phyloP scores from a whole-genome alignment of 306 rosid species.

The Pterocarpus santalinus region DNA sequence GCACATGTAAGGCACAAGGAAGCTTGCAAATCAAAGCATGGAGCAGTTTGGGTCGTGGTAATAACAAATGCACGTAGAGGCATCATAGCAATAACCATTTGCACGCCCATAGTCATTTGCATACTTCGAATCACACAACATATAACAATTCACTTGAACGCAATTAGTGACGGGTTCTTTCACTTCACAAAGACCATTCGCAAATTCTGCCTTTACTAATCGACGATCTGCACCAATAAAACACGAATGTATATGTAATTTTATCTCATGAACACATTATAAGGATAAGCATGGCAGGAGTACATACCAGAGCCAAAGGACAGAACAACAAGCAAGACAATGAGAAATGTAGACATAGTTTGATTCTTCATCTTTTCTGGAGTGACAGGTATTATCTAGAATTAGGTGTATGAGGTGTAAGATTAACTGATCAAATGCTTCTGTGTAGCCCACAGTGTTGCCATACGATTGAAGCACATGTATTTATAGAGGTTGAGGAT shows the following conservation, averaged over 20 bases:
- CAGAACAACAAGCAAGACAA: background rate
- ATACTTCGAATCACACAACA: background rate
- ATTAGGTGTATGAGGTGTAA: background rate
- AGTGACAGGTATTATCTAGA: too few species aligned
- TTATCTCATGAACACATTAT: too few species aligned
- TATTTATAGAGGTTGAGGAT: background rate
- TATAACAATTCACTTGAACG: background rate
- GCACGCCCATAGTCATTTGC: background rate
- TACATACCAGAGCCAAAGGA: background rate
- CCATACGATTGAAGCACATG: background rate
- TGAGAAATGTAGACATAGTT: background rate
- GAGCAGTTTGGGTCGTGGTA: background rate
- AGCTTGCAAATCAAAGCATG: background rate
- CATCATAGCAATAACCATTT: background rate
- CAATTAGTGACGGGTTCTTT: background rate
- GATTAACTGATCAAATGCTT: background rate
- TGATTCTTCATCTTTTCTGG: background rate
- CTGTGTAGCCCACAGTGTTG: too few species aligned
- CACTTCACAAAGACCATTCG: background rate
- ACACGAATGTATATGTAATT: background rate
- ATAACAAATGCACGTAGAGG: background rate
- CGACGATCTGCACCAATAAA: background rate
- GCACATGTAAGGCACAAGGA: background rate
- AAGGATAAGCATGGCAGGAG: background rate
- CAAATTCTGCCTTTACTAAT: background rate